Percentiles rank a stretch among this genome's conserved stretches.
Evolutionary conservation across 2,329 filamentous ascomycete genomes (phyloP).

Genomic region (Aphanoascus verrucosus): DNA sequence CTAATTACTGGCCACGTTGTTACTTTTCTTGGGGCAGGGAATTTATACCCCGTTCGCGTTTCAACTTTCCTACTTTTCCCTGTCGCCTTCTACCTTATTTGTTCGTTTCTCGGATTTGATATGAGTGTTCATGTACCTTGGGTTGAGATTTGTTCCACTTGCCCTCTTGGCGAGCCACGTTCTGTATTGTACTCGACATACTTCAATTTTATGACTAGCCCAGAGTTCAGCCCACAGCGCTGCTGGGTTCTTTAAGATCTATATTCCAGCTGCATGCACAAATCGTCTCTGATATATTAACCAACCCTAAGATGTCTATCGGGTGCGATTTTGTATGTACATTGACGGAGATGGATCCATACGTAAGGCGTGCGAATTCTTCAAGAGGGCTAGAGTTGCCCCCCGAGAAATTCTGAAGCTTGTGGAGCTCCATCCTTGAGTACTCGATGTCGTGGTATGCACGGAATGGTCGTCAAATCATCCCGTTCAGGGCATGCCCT

Average conservation of each 20-base stretch:
- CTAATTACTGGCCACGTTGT: not conserved
- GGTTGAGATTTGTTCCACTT: not conserved
- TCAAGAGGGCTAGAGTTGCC: too few relatives aligned
- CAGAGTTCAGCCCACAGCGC: not conserved
- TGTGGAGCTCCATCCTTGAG: too few relatives aligned
- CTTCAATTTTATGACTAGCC: not conserved
- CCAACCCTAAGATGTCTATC: not conserved
- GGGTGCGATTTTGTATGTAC: not conserved
- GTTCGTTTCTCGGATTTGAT: not conserved
- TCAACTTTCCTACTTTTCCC: not conserved
- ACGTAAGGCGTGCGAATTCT: too few relatives aligned
- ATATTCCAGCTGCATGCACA: too few relatives aligned
- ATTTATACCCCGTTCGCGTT: slow-evolving; percentile 10
- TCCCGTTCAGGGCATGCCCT: too few relatives aligned
- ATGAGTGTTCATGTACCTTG: not conserved
- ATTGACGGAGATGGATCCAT: not conserved
- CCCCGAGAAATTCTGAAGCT: too few relatives aligned
- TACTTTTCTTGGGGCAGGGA: not conserved
- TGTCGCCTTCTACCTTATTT: not conserved
- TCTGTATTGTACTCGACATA: not conserved
- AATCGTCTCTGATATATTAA: too few relatives aligned
- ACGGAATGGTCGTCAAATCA: too few relatives aligned
- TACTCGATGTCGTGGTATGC: too few relatives aligned
- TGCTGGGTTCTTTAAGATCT: not conserved
- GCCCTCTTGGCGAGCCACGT: not conserved